These are phyloP conservation scores for Stachybotrys chlorohalonatus DNA, from an alignment of 2,329 filamentous ascomycete genomes.

Conservation along the genomic window DNA sequence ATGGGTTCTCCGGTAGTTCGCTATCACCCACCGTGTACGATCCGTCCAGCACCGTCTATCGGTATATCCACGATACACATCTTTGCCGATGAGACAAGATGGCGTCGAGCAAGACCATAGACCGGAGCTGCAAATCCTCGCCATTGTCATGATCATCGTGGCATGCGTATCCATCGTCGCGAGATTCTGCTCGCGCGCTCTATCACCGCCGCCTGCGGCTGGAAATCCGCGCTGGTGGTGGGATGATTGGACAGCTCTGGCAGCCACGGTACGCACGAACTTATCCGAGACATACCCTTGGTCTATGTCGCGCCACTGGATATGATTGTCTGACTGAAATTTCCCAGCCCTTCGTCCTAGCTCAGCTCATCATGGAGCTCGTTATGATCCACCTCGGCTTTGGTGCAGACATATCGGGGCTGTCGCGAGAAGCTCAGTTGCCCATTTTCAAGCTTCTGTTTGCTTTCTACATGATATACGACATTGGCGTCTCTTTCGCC, in stretches of 20 bases:
- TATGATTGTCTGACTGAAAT: neutral
- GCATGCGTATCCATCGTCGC: neutral
- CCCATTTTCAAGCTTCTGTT: neutral
- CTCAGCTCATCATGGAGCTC: neutral
- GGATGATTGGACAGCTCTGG: neutral
- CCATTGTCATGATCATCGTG: neutral
- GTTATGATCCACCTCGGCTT: neutral
- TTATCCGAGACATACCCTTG: neutral
- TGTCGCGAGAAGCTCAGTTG: neutral
- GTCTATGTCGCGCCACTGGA: neutral
- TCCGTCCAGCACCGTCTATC: neutral
- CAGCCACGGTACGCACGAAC: neutral
- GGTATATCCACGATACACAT: neutral
- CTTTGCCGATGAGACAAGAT: neutral
- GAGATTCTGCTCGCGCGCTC: neutral
- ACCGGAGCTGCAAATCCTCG: neutral
- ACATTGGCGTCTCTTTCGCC: neutral
- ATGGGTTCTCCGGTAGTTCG: neutral
- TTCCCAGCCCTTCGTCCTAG: neutral
- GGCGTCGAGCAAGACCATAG: neutral
- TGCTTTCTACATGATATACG: neutral
- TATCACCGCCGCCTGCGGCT: neutral
- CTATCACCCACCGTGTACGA: neutral
- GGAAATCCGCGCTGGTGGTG: neutral
- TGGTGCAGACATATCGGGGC: neutral